Conservation (phyloP, 768 basidiomycete species). For the Boletellus sp. region DNA sequence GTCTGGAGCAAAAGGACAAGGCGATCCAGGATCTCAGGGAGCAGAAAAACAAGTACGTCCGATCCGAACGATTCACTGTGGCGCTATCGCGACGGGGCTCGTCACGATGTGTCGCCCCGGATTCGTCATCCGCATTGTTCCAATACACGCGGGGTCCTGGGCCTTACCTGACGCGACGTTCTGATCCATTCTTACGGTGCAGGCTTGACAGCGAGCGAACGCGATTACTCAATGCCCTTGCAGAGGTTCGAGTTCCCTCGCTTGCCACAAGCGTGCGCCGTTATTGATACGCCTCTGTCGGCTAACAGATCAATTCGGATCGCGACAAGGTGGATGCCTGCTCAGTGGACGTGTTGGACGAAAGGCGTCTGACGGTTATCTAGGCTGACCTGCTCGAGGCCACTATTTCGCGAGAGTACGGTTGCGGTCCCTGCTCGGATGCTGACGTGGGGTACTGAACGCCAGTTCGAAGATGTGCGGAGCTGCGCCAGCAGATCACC, state of each 20-base stretch:
- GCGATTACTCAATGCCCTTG: constrained; percentile 61
- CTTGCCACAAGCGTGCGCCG: neutral
- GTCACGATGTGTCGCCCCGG: neutral
- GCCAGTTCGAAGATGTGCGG: constrained; percentile 47
- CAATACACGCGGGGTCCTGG: neutral
- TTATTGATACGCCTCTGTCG: constrained; percentile 11
- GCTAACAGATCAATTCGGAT: constrained; percentile 69
- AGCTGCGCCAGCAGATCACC: constrained; percentile 65
- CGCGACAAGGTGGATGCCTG: constrained; percentile 56
- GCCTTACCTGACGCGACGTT: constrained; percentile 8
- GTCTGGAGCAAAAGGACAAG: constrained; percentile 72
- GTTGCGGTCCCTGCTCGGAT: constrained; percentile 6
- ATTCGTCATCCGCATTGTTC: neutral
- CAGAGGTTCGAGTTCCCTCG: constrained; percentile 50
- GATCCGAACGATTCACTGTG: constrained; percentile 2
- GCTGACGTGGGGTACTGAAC: constrained; percentile 6
- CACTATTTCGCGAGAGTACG: constrained; percentile 67
- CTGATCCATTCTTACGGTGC: constrained; percentile 12
- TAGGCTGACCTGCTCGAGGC: constrained; percentile 67
- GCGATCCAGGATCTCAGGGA: constrained; percentile 78
- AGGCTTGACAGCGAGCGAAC: constrained; percentile 76
- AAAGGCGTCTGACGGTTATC: constrained; percentile 6
- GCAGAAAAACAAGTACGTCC: constrained; percentile 76
- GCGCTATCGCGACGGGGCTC: neutral
- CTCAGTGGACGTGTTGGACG: constrained; percentile 4